These are phyloP conservation scores for Talaromyces sp. DNA, from an alignment of 2,329 filamentous ascomycete genomes.

Conservation along the genomic window DNA sequence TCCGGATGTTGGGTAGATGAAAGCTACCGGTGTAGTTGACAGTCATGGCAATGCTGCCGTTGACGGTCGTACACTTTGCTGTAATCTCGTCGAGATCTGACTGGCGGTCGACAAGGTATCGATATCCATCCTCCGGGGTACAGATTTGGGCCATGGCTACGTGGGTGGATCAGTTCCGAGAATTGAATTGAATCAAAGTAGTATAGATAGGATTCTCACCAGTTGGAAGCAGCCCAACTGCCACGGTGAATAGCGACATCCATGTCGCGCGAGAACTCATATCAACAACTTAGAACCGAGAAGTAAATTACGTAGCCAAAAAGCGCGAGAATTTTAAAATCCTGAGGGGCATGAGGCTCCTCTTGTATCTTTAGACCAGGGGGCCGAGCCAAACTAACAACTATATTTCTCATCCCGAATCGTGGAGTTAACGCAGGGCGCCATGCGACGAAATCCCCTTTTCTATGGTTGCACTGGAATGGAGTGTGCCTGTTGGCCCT, in stretches of 20 bases:
- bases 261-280: neutral
- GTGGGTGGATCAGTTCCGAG: neutral
- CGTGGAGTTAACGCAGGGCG: neutral
- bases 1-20: neutral
- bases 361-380: neutral
- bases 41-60: neutral
- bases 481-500: too few species aligned
- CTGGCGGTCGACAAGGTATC: neutral
- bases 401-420: neutral
- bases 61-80: neutral
- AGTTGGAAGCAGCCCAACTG: neutral
- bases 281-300: neutral
- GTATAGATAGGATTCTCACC: neutral
- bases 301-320: neutral
- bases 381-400: neutral
- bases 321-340: neutral
- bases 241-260: neutral
- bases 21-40: neutral
- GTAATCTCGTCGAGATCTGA: neutral
- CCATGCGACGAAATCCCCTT: neutral
- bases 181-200: neutral
- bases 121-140: neutral
- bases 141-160: neutral
- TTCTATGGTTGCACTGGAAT: neutral
- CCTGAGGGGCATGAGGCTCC: neutral